Evolutionary conservation across 139 green algal species (phyloP).

Genomic region (Micractinium conductrix): DNA sequence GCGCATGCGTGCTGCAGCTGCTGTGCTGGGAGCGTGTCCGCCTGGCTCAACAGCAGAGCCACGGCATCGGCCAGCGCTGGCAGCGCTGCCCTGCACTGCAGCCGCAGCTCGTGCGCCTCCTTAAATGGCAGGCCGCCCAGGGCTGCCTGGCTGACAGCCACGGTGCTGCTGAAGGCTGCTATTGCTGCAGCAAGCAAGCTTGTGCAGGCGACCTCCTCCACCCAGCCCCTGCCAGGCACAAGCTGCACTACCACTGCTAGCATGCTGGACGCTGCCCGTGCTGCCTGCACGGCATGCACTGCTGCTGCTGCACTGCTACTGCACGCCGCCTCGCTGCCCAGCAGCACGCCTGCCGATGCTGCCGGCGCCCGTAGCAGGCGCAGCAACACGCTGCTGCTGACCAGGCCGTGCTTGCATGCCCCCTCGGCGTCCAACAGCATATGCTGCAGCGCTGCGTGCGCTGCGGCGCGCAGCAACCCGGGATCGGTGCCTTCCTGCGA

Average conservation of each 20-base stretch:
- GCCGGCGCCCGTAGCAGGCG: not conserved
- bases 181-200: not conserved
- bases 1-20: not conserved
- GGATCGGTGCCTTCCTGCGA: not conserved
- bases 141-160: not conserved
- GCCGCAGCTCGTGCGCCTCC: not conserved
- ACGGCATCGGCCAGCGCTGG: not conserved
- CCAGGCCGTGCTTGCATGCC: not conserved
- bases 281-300: not conserved
- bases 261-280: not conserved
- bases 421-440: constrained; percentile 7
- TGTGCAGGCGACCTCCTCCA: too few species aligned
- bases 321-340: not conserved
- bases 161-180: not conserved
- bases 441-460: not conserved
- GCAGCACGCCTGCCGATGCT: not conserved
- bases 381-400: not conserved
- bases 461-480: not conserved
- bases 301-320: too few species aligned
- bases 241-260: not conserved
- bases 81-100: not conserved
- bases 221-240: not conserved
- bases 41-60: not conserved
- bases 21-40: not conserved
- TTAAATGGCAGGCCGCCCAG: not conserved